Conservation (phyloP, 2,329 filamentous ascomycete genomes). For the Talaromyces sp. region DNA sequence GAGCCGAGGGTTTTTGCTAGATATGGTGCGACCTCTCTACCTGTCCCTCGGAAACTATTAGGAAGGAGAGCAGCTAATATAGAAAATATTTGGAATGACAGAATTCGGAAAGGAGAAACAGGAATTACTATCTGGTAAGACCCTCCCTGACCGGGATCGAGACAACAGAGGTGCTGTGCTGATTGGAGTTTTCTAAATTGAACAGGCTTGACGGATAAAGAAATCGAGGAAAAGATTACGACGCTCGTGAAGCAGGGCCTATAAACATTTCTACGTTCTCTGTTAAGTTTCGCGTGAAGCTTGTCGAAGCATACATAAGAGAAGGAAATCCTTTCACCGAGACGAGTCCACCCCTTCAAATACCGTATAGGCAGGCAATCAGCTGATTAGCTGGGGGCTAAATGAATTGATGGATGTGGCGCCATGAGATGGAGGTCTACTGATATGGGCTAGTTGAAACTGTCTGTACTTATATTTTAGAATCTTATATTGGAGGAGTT, state of each 20-base stretch:
- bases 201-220: constrained; percentile 61
- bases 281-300: background rate
- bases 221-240: constrained; percentile 64
- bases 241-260: constrained; percentile 53
- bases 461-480: constrained; percentile 5
- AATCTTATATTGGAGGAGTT: background rate
- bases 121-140: constrained; percentile 56
- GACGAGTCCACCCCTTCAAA: too few relatives aligned
- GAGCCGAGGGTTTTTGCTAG: constrained; percentile 83
- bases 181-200: constrained; percentile 4
- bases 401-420: background rate
- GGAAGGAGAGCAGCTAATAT: background rate
- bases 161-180: too few relatives aligned
- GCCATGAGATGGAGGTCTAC: background rate
- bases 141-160: too few relatives aligned
- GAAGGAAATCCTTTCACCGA: background rate
- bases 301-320: background rate
- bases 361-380: too few relatives aligned
- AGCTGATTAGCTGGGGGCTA: too few relatives aligned
- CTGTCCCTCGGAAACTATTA: background rate
- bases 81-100: too few relatives aligned
- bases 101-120: constrained; percentile 65
- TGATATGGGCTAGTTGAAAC: background rate
- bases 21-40: constrained; percentile 62
- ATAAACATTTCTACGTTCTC: constrained; percentile 18